phyloP scores from a whole-genome alignment of 495 filamentous ascomycete species.

The Zalerion maritima region DNA sequence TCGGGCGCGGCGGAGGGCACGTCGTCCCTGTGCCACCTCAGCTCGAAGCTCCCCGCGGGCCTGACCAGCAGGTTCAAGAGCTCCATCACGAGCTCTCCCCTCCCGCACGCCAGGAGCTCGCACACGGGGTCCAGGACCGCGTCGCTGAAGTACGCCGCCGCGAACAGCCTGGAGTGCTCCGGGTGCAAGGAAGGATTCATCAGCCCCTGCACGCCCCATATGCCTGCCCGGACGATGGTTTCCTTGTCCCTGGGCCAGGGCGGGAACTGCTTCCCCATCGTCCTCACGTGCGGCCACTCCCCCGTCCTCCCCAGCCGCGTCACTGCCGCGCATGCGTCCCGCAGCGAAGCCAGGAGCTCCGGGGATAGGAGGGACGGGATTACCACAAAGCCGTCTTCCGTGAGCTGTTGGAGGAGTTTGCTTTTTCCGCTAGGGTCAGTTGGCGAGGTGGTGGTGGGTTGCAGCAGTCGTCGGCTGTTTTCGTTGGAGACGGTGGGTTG shows the following conservation, averaged over 20 bases:
- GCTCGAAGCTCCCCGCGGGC: conserved; percentile 45
- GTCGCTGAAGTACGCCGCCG: conserved; percentile 48
- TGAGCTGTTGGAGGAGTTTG: conserved; percentile 5
- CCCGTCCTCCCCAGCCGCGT: conserved; percentile 44
- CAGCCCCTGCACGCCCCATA: conserved; percentile 80
- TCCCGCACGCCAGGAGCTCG: conserved; percentile 32
- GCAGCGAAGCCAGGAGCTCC: conserved; percentile 32
- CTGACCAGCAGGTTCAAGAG: conserved; percentile 66
- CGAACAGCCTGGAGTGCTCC: conserved; percentile 38
- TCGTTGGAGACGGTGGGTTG: too few relatives aligned
- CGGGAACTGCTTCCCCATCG: conserved; percentile 74
- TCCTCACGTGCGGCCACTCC: conserved; percentile 64
- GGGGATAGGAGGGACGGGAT: conserved; percentile 20
- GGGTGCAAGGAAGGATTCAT: conserved; percentile 60
- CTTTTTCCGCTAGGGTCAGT: too few relatives aligned
- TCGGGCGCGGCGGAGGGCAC: conserved; percentile 40
- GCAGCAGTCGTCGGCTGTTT: too few relatives aligned
- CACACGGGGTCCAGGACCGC: conserved; percentile 40
- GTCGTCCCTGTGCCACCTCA: conserved; percentile 71
- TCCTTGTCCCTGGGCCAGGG: conserved; percentile 48
- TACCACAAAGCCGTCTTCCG: conserved; percentile 30
- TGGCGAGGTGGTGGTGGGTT: too few relatives aligned
- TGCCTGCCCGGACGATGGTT: conserved; percentile 40
- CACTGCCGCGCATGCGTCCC: conserved; percentile 34
- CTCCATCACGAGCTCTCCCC: conserved; percentile 52